Evolutionary conservation across 306 rosid genomes (phyloP).

Genomic region (Fragaria ananassa): DNA sequence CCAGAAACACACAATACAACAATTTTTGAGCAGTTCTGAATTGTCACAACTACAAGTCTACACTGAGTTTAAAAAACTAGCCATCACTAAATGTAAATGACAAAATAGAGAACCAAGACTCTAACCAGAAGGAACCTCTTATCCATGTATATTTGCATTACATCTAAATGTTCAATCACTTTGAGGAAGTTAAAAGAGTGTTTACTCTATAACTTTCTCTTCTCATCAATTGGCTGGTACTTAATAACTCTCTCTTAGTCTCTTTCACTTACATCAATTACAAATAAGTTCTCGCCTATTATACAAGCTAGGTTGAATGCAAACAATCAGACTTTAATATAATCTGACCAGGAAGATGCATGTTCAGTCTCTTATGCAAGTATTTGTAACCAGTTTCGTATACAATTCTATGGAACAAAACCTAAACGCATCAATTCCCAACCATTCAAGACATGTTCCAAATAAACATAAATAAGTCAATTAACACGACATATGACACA

Average conservation of each 20-base stretch:
- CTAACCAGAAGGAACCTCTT: background rate
- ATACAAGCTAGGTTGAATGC: background rate
- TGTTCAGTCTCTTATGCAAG: background rate
- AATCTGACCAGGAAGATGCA: background rate
- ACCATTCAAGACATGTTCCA: background rate
- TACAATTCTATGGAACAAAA: background rate
- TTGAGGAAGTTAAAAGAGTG: background rate
- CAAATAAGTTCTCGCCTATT: background rate
- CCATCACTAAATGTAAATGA: background rate
- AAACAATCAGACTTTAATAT: background rate
- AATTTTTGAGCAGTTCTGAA: slow-evolving; percentile 7
- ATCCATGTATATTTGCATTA: background rate
- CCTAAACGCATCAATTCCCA: background rate
- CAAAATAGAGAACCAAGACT: background rate
- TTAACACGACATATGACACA: background rate
- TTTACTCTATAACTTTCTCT: too few species aligned
- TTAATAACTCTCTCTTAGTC: too few species aligned
- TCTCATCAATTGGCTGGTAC: too few species aligned
- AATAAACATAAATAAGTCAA: background rate
- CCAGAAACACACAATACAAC: background rate
- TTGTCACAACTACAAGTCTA: background rate
- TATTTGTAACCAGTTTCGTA: background rate
- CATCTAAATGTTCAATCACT: background rate
- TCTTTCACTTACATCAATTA: too few species aligned
- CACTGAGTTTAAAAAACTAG: background rate